A percentile compares a stretch with the other conserved stretches of the same genome.
Conservation (phyloP, 2,329 filamentous ascomycete species). For the Fusarium bulbicola region DNA sequence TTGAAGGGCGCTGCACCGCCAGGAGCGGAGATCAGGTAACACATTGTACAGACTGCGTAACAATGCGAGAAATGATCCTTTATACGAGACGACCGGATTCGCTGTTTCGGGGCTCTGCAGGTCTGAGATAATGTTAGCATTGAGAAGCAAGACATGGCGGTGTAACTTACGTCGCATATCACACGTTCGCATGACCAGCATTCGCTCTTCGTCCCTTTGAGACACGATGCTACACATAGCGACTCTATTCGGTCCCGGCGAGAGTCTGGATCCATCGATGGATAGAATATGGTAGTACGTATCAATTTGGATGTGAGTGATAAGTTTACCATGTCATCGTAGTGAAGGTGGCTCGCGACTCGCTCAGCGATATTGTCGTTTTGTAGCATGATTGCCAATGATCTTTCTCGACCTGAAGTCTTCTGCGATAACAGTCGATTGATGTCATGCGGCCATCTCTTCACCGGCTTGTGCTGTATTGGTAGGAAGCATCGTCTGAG, state of each 20-base stretch:
- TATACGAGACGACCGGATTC: neutral
- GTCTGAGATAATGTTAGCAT: neutral
- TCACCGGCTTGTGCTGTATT: neutral
- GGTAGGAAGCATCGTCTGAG: neutral
- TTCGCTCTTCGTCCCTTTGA: slow-evolving; percentile 1
- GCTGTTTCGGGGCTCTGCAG: neutral
- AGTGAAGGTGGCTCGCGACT: slow-evolving; percentile 8
- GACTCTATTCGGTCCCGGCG: neutral
- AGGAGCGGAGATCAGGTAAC: neutral
- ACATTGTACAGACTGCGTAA: slow-evolving; percentile 13
- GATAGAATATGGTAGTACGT: neutral
- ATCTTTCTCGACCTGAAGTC: accelerated
- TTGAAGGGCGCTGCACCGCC: slow-evolving; percentile 1
- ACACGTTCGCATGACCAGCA: slow-evolving; percentile 25
- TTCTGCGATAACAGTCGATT: neutral
- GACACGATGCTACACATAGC: neutral
- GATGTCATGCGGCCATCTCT: neutral
- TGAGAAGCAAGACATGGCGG: accelerated
- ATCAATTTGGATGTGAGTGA: slow-evolving; percentile 10
- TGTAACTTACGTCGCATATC: slow-evolving; percentile 1
- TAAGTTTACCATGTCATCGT: slow-evolving; percentile 5
- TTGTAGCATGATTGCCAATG: neutral
- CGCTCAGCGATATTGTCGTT: neutral
- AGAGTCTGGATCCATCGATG: neutral
- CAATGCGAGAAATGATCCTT: slow-evolving; percentile 13